A percentile compares a stretch with the other conserved stretches of the same genome.
Conservation (phyloP, 768 basidiomycete species). For the Russula sp. region DNA sequence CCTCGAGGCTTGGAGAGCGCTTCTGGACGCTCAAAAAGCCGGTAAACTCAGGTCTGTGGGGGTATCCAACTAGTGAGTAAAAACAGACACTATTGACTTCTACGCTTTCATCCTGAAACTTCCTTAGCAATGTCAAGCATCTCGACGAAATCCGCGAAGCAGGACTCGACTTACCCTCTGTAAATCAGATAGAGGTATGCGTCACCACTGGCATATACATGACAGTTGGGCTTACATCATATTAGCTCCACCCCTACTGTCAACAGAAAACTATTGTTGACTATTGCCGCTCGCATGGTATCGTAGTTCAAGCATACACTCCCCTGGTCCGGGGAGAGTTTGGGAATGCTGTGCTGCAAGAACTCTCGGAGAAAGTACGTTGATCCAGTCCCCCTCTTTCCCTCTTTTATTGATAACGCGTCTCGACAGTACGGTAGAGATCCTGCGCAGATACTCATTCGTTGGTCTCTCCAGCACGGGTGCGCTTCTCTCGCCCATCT, state of each 20-base stretch:
- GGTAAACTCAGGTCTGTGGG: constrained; percentile 72
- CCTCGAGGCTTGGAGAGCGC: constrained; percentile 64
- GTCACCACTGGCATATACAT: not conserved
- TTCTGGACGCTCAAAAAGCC: constrained; percentile 51
- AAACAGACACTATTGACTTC: not conserved
- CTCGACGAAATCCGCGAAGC: constrained; percentile 65
- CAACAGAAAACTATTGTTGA: constrained; percentile 38
- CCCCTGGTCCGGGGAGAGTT: constrained; percentile 53
- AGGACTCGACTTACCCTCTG: constrained; percentile 57
- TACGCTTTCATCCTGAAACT: not conserved
- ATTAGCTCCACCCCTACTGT: constrained; percentile 74
- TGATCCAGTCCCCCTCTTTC: not conserved
- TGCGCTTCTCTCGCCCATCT: constrained; percentile 31
- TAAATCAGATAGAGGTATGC: constrained; percentile 77
- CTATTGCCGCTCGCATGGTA: constrained; percentile 48
- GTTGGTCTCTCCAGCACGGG: constrained; percentile 89
- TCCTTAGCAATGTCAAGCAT: constrained; percentile 57
- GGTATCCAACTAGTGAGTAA: constrained; percentile 74
- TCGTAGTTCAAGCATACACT: constrained; percentile 69
- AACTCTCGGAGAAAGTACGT: constrained; percentile 55
- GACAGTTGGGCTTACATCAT: not conserved
- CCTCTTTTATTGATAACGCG: not conserved
- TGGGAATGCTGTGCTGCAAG: constrained; percentile 47
- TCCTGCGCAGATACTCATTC: constrained; percentile 74
- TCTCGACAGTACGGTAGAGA: constrained; percentile 47